Base-by-base conservation (phyloP, 2,329 filamentous ascomycete species). In the Didymella glomerata region DNA sequence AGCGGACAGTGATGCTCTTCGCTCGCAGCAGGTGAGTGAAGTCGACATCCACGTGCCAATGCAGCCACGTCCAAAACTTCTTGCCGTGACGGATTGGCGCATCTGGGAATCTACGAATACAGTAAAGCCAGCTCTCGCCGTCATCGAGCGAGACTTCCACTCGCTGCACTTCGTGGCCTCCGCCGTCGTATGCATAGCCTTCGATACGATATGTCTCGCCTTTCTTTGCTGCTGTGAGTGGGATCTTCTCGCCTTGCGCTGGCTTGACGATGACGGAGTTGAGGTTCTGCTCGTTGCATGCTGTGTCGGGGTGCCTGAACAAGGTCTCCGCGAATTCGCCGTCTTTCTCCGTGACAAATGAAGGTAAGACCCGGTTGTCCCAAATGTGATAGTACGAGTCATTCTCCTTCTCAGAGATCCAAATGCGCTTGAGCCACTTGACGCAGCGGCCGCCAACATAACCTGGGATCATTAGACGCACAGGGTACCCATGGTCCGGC, bases 281-380 rank as follows among this genome's bases (percentile, higher is more conserved):
- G 76, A 83, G 83, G 40, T 83, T 82, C 57, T 82, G 79, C 42
- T 81, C 77, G 46, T 72, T 76, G 58, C 80, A 80, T 11, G 76
- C 73, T 3, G 79, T 82, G 25, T 83, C 76, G 1, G 80, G 80
- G 58, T 84, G 80, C n/a, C 68, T 68, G 68, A 81, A 84, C 68
- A 84, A 75, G 2, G 77, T 72, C 34, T 79, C 68, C 0, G 82
- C 81, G 58, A 84, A 79, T 14, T 80, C 78, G 4, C 81, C 80
- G 50, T 83, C 80, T 48, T 79, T 81, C 44, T 83, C 81, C 0
- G 76, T 81, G 14, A 85, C 74, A 58, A 83, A 84, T 11, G 71
- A 71, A 1, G 83, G 83, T 3, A 86, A 74, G 24, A 84, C 75
- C 62, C 85, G 85, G 73, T 86, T 86, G 69, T 86, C 84, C 53